A percentile compares a stretch with the other conserved stretches of the same genome.
Conservation (phyloP, 441 rosid genomes). For the Jatropha podagrica region DNA sequence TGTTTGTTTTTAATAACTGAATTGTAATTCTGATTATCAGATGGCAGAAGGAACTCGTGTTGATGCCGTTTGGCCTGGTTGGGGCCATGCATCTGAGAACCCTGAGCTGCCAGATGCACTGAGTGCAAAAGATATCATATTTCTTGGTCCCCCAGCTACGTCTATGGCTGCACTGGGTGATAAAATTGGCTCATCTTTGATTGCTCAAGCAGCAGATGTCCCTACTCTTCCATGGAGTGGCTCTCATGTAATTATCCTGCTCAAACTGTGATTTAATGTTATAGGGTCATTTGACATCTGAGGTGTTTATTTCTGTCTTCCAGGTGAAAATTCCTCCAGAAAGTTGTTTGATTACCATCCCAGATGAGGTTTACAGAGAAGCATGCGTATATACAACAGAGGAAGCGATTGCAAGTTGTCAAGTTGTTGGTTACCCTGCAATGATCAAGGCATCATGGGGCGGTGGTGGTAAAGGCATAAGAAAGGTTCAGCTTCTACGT, state of each 20-base stretch:
- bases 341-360: slow-evolving; percentile 76
- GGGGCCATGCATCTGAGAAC: slow-evolving; percentile 99
- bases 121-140: slow-evolving; percentile 73
- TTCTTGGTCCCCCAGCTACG: slow-evolving; percentile 92
- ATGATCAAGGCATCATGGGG: slow-evolving; percentile 99
- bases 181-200: slow-evolving; percentile 98
- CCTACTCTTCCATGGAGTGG: slow-evolving; percentile 99
- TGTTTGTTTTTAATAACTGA: slow-evolving; percentile 10
- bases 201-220: slow-evolving; percentile 99
- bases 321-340: slow-evolving; percentile 89
- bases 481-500: slow-evolving; percentile 68
- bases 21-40: slow-evolving; percentile 42
- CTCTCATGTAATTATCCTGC: slow-evolving; percentile 65
- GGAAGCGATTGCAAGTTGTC: slow-evolving; percentile 98
- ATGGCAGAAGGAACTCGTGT: slow-evolving; percentile 98
- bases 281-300: slow-evolving; percentile 20
- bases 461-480: slow-evolving; percentile 99
- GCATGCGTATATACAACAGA: slow-evolving; percentile 98
- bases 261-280: slow-evolving; percentile 14
- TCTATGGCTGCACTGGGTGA: slow-evolving; percentile 99
- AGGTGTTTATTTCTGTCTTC: slow-evolving; percentile 27
- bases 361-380: slow-evolving; percentile 87
- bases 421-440: slow-evolving; percentile 99
- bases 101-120: slow-evolving; percentile 99
- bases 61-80: slow-evolving; percentile 99